Base-by-base conservation (phyloP, 306 rosid species). In the Citrullus colocynthis region DNA sequence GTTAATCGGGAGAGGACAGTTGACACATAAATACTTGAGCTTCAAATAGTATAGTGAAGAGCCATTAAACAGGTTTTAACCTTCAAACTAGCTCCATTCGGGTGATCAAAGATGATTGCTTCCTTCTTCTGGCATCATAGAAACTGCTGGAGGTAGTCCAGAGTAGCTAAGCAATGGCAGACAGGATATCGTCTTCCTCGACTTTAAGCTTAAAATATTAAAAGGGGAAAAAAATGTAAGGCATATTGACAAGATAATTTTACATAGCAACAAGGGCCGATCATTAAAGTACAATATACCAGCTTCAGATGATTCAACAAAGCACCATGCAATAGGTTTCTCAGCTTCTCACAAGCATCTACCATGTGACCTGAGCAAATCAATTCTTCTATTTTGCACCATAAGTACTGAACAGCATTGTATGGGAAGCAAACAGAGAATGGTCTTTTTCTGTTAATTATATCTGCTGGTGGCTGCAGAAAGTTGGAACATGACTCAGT, bases 381-480 rank as follows among this genome's bases (percentile, higher is more conserved):
- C 75, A 80, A 79, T 79, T 92, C 99, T 78, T 95, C 99, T 2
- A 95, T 90, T 80, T 81, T 87, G 89, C 80, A 81, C 62, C 91
- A 87, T 21, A 95, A 87, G 54, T 82, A 91, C 84, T 92, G 93
- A 69, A 95, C 81, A 44, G 91, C 85, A 63, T 93, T 90, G 88
- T 89, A 95, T 2, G 98, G 97, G 80, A 95, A 92, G 94, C 96
- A 95, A 81, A 83, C 89, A 36, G 93, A 96, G 81, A 86, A 87
- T 64, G 96, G 91, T 78, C 75, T 92, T 88, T 95, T 95, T 80
- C 97, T 81, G 65, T 79, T 90, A 59, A 90, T 74, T 78, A 95
- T 69, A 82, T 92, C 94, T 20, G 86, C 87, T 4, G 93, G 92
- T 81, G 89, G 84, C 98, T 94, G 92, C 78, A 87, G 51, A 84